A percentile compares a stretch with the other conserved stretches of the same genome.
These are phyloP conservation scores for Wickerhamiella slavikovae DNA, from an alignment of 805 yeast species.

Conservation along the genomic window DNA sequence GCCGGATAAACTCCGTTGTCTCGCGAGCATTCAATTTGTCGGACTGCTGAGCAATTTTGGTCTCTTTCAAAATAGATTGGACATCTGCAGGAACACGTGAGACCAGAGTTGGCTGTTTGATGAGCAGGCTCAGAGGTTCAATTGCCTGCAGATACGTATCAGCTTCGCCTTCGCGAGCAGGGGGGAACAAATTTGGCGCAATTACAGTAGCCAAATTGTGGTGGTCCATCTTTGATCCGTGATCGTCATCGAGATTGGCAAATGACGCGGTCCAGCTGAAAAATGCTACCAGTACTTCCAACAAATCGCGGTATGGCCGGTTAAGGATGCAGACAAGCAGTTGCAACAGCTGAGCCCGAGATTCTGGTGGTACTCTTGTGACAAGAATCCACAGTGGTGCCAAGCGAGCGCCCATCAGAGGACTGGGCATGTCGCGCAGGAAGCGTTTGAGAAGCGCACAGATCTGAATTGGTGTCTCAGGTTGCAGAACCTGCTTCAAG, in stretches of 20 bases:
- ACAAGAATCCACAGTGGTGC: constrained; percentile 57
- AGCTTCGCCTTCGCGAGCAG: constrained; percentile 18
- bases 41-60: constrained; percentile 13
- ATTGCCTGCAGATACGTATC: constrained; percentile 60
- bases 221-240: constrained; percentile 88
- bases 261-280: constrained; percentile 92
- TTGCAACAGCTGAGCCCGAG: constrained; percentile 8
- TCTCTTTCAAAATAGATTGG: constrained; percentile 26
- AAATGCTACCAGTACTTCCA: constrained; percentile 71
- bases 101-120: constrained; percentile 61
- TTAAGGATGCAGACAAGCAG: constrained; percentile 64
- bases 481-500: constrained; percentile 44
- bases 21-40: constrained; percentile 1
- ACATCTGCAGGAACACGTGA: constrained; percentile 56
- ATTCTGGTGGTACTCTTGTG: constrained; percentile 14
- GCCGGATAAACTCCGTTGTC: background rate
- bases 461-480: constrained; percentile 72
- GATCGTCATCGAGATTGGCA: constrained; percentile 76
- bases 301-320: constrained; percentile 54
- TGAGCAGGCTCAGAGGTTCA: constrained; percentile 70
- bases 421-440: constrained; percentile 81
- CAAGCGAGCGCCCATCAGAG: constrained; percentile 55
- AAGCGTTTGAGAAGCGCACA: constrained; percentile 87
- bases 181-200: constrained; percentile 72
- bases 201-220: constrained; percentile 90